phyloP scores from a whole-genome alignment of 345 rosid species.

The Mangifera indica region DNA sequence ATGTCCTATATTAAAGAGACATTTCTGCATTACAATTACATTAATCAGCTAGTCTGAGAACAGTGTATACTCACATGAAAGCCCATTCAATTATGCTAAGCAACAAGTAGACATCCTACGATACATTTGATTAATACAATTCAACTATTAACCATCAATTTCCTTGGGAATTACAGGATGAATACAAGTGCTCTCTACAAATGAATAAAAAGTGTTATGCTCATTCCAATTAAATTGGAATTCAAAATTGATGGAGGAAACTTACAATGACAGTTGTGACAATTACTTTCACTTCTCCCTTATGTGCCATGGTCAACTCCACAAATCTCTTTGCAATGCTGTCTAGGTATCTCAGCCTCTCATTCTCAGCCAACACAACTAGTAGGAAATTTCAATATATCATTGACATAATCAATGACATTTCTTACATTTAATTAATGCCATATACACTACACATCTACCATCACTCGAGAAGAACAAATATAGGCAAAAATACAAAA shows the following conservation, averaged over 20 bases:
- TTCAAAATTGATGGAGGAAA: slow-evolving; percentile 8
- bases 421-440: not conserved
- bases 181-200: no score
- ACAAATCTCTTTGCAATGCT: slow-evolving; percentile 58
- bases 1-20: not conserved
- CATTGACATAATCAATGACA: not conserved
- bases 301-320: slow-evolving; percentile 83
- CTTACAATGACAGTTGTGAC: slow-evolving; percentile 87
- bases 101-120: no score
- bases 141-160: no score
- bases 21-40: not conserved
- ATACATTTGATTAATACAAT: no score
- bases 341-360: slow-evolving; percentile 66
- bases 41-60: not conserved
- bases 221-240: not conserved
- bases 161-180: no score
- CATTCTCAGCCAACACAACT: slow-evolving; percentile 83
- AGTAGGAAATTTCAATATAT: slow-evolving; percentile 12
- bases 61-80: not conserved
- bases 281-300: slow-evolving; percentile 70
- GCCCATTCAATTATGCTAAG: no score
- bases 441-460: not conserved
- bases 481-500: not conserved
- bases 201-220: not conserved
- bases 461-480: not conserved